These are phyloP conservation scores for Fraxinus ornus DNA, from an alignment of 305 asterid genomes.

Conservation along the genomic window DNA sequence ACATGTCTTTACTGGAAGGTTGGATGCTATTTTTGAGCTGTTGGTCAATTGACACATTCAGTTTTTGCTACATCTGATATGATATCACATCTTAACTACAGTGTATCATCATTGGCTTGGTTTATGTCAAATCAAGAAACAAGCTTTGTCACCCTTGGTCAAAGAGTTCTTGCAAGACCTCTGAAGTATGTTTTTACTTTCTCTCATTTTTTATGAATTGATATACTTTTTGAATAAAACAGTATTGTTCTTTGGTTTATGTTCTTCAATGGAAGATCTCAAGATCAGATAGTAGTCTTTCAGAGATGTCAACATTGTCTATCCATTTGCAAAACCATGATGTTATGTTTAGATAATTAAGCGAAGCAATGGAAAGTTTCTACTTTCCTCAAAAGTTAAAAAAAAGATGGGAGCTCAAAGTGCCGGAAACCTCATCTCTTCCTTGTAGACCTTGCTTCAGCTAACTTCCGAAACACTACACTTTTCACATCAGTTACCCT, in stretches of 20 bases:
- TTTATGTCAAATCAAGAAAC: slow-evolving; percentile 99
- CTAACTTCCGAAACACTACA: background rate
- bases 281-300: background rate
- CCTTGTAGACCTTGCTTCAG: background rate
- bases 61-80: slow-evolving; percentile 28
- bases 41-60: slow-evolving; percentile 13
- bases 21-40: slow-evolving; percentile 18
- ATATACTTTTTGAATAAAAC: background rate
- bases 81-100: slow-evolving; percentile 39
- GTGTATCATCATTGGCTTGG: slow-evolving; percentile 99
- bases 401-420: background rate
- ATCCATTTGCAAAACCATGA: slow-evolving; percentile 1
- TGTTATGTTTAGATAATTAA: background rate
- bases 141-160: slow-evolving; percentile 98
- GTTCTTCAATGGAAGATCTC: slow-evolving; percentile 4
- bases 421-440: background rate
- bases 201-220: slow-evolving; percentile 9
- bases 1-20: slow-evolving; percentile 99
- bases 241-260: background rate
- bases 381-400: background rate
- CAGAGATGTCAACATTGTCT: background rate
- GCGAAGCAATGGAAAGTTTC: background rate
- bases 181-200: slow-evolving; percentile 62
- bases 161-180: slow-evolving; percentile 97
- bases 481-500: background rate